A percentile compares a stretch with the other conserved stretches of the same genome.
Conservation (phyloP, 2,329 filamentous ascomycete genomes). For the Alternaria sp. region DNA sequence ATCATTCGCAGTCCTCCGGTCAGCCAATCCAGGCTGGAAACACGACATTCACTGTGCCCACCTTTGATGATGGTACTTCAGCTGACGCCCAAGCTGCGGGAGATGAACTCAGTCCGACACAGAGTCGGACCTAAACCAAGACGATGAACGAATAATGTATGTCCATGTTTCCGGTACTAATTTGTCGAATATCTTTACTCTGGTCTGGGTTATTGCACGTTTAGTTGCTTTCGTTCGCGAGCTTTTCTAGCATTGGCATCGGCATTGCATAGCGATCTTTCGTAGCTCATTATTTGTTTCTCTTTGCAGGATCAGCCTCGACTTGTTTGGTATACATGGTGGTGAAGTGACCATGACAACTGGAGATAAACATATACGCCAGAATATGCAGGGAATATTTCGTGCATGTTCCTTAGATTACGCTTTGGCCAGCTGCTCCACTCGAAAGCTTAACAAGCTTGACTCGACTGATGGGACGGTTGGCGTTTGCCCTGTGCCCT, state of each 20-base stretch:
- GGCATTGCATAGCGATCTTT: conserved; percentile 31
- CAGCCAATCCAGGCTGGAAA: conserved; percentile 27
- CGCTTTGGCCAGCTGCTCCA: conserved; percentile 11
- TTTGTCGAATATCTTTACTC: conserved; percentile 1
- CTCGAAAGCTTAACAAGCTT: conserved; percentile 19
- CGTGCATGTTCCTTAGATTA: conserved; percentile 2
- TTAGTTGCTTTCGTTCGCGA: conserved; percentile 4
- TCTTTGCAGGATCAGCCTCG: background rate
- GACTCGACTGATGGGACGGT: conserved; percentile 6
- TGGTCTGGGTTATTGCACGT: background rate
- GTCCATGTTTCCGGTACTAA: conserved; percentile 4
- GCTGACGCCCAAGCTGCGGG: background rate
- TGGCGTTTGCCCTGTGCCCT: conserved; percentile 11
- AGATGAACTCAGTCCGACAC: conserved; percentile 26
- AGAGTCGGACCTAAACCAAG: conserved; percentile 11
- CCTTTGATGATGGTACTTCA: conserved; percentile 24
- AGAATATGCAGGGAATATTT: conserved; percentile 9
- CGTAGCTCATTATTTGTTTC: conserved; percentile 4
- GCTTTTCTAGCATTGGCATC: conserved; percentile 26
- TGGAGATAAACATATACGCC: background rate
- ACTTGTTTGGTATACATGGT: background rate
- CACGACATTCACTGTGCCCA: conserved; percentile 30
- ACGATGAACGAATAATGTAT: conserved; percentile 3
- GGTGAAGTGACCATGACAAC: background rate
- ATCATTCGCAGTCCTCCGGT: conserved; percentile 4